phyloP scores from a whole-genome alignment of 345 rosid species.

The Eucalyptus erythrocorys region DNA sequence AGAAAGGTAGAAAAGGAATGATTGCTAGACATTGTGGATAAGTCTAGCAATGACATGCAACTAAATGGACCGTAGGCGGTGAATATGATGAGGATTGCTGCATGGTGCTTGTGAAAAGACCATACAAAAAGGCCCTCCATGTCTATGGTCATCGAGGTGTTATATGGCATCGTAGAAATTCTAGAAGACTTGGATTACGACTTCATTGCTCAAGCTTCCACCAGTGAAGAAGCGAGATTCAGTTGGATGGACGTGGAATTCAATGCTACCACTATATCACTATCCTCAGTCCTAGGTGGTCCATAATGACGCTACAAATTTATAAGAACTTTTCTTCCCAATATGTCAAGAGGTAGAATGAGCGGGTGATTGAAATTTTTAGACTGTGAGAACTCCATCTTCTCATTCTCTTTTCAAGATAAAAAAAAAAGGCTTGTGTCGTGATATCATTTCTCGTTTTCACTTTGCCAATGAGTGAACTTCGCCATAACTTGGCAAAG shows the following conservation, averaged over 20 bases:
- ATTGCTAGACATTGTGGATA: slow-evolving; percentile 4
- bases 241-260: not conserved
- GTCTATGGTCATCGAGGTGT: not conserved
- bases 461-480: too few species aligned
- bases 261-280: not conserved
- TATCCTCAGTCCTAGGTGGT: not conserved
- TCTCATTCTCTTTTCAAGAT: too few species aligned
- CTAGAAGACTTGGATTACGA: not conserved
- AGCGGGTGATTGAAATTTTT: too few species aligned
- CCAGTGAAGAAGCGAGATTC: not conserved
- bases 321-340: too few species aligned
- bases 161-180: not conserved
- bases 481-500: too few species aligned
- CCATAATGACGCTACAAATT: not conserved
- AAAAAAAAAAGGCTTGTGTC: too few species aligned
- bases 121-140: not conserved
- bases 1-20: not conserved
- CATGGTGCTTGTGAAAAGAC: slow-evolving; percentile 24
- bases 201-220: not conserved
- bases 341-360: too few species aligned
- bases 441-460: too few species aligned
- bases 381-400: too few species aligned
- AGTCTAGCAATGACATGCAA: slow-evolving; percentile 2
- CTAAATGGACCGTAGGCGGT: not conserved
- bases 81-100: slow-evolving; percentile 11